phyloP scores from a whole-genome alignment of 768 basidiomycete genomes.

The Lyophyllum atratum region DNA sequence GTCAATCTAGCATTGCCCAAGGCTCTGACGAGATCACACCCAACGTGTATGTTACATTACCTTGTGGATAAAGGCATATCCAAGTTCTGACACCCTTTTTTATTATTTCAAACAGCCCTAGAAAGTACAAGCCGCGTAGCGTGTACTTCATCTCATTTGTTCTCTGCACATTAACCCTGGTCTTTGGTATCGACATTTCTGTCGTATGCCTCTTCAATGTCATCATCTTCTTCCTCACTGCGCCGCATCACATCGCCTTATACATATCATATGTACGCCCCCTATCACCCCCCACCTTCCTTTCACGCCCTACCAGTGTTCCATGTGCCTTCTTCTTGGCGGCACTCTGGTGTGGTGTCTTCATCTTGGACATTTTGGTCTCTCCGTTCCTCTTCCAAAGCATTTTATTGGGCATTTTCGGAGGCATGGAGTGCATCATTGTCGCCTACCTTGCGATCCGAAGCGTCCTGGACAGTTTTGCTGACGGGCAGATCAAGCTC shows the following conservation, averaged over 20 bases:
- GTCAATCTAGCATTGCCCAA: background rate
- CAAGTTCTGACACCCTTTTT: background rate
- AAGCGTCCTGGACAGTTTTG: slow-evolving; percentile 8
- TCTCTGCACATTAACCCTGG: slow-evolving; percentile 7
- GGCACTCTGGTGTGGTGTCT: slow-evolving; percentile 8
- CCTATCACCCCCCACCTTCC: background rate
- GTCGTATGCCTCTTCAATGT: slow-evolving; percentile 11
- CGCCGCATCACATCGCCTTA: slow-evolving; percentile 11
- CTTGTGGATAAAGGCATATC: background rate
- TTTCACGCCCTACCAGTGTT: slow-evolving; percentile 8
- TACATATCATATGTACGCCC: slow-evolving; percentile 8
- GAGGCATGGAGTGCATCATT: slow-evolving; percentile 12
- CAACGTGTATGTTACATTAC: background rate
- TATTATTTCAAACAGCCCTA: background rate
- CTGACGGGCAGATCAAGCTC: slow-evolving; percentile 14
- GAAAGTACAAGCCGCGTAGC: background rate
- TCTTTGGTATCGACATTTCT: slow-evolving; percentile 2
- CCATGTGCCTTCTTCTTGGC: slow-evolving; percentile 4
- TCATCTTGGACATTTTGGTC: slow-evolving; percentile 6
- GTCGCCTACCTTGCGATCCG: background rate
- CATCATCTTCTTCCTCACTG: slow-evolving; percentile 12
- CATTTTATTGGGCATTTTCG: slow-evolving; percentile 9
- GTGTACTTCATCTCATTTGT: slow-evolving; percentile 11
- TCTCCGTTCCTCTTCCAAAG: background rate
- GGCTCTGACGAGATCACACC: background rate